Base-by-base conservation (phyloP, 768 basidiomycete species). In the Suillus occidentalis region DNA sequence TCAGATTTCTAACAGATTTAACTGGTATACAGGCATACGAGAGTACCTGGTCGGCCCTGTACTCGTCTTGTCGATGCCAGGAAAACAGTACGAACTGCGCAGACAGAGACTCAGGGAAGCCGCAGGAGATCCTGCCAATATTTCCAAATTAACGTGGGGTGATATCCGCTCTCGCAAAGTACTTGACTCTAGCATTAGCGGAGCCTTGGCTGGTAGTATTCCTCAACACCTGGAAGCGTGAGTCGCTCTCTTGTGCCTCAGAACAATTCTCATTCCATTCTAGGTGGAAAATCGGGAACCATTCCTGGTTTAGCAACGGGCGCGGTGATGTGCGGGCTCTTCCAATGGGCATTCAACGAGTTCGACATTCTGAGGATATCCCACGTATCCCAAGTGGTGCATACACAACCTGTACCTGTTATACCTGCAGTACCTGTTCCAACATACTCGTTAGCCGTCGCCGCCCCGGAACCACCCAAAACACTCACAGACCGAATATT, bases 311-410 rank as follows among this genome's bases (percentile, higher is more conserved):
- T 85, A 40, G 68, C 86, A 4, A 89, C 89, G 0, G 86, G 85
- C 20, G 84, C 83, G 13, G 68, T 86, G 3, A 77, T 84, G 47
- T 89, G 89, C 69, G 81, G 85, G 1, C 62, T 86, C 16, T 74
- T 93, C 13, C 94, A 96, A 73, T 81, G 86, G 66, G 80, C 80
- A 13, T 87, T 83, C 76, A 96, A 95, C 71, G 89, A 92, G 72
- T 63, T 87, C n/a, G 77, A 77, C 49, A 77, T 94, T 34, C 72
- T 79, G 60, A 82, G 92, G 65, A 77, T 94, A 63, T 83, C 83
- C 73, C 85, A 86, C 64, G 70, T 89, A 53, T 83, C 84, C 42
- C 75, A 74, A 58, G 71, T n/a, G 65, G 63, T 71, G 36, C 56
- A 67, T 67, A 70, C 67, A 50, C 66, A 60, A 58, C 61, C 28